phyloP scores from a whole-genome alignment of 2,329 filamentous ascomycete species.

The Dryadomyces quercivorus region DNA sequence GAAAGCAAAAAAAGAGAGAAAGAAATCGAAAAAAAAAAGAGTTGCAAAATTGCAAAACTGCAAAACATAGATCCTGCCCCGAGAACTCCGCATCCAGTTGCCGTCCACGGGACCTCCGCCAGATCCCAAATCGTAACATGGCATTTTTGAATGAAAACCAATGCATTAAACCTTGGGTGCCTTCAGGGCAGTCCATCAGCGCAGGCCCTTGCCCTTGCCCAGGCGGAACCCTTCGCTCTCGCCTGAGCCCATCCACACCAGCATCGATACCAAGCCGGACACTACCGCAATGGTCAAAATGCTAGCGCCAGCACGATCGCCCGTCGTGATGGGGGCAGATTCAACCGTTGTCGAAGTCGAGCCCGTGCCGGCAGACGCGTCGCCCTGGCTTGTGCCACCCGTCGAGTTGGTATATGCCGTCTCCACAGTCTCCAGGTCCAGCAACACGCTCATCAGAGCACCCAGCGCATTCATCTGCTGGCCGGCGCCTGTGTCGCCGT shows the following conservation, averaged over 20 bases:
- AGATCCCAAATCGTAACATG: not conserved
- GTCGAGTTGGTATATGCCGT: slow-evolving; percentile 25
- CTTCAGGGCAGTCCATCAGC: not conserved
- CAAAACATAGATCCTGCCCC: not conserved
- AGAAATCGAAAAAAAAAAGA: not conserved
- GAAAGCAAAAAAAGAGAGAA: not conserved
- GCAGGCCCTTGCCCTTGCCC: slow-evolving; percentile 10
- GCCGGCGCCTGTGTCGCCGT: slow-evolving; percentile 34
- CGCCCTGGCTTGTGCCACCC: slow-evolving; percentile 28
- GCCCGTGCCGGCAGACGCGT: slow-evolving; percentile 18
- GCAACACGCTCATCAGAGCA: slow-evolving; percentile 31
- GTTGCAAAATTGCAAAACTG: not conserved
- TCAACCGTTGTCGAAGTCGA: not conserved
- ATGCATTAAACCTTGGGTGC: not conserved
- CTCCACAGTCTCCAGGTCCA: slow-evolving; percentile 16
- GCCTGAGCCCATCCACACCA: slow-evolving; percentile 23
- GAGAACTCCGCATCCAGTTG: not conserved
- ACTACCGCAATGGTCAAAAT: slow-evolving; percentile 25
- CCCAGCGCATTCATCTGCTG: slow-evolving; percentile 40
- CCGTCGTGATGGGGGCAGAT: slow-evolving; percentile 14
- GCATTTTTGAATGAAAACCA: not conserved
- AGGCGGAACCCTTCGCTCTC: slow-evolving; percentile 11
- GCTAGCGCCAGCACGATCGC: slow-evolving; percentile 27
- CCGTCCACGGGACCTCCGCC: not conserved
- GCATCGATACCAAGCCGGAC: slow-evolving; percentile 19